Evolutionary conservation across 495 filamentous ascomycete species (phyloP), one percentile per base, ranked within the genome.

Genomic region (Annulohypoxylon stygium): DNA sequence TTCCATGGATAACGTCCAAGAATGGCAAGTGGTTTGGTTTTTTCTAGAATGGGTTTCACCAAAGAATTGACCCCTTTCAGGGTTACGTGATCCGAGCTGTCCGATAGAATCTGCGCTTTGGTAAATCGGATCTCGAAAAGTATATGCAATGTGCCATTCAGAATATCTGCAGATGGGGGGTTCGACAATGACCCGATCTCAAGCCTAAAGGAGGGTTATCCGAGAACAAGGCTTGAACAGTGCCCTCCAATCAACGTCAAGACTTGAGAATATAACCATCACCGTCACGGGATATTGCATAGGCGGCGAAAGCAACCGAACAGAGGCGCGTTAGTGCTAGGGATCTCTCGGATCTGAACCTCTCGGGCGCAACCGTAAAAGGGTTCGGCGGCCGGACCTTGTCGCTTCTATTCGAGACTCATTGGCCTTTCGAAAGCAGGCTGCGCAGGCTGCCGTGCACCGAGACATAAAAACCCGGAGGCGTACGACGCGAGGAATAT

Each of bases 381-480:
- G 45, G 53, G 45, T 65, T 53, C 33, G 39, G 47, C 64, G 62
- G 47, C 67, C 65, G 71, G 61, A 51, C 39, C 54, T 41, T 69
- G 16, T 78, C 76, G 76, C 76, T 76, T 76, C 71, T 34, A 57
- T 51, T 62, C 51, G 45, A 66, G 66, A 69, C 65, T 65, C 65
- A 78, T 78, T 76, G 76, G 76, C 54, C 69, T 59, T 34, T 33
- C 41, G 33, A 39, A 36, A 43, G 73, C 59, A 73, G 55, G 69
- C 53, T 70, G 66, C 76, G 73, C 59, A 73, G 55, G 69, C 53
- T 70, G 66, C 76, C 70, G 74, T 69, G 47, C 62, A 60, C 72
- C 61, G 71, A 74, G 66, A 74, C 71, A 74, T 69, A 74, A 43
- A 43, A 64, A 18, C 57, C 66, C 23, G 48, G 55, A 43, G 48